Conservation (phyloP, 2,329 filamentous ascomycete genomes). For the Hypoxylon sp. region DNA sequence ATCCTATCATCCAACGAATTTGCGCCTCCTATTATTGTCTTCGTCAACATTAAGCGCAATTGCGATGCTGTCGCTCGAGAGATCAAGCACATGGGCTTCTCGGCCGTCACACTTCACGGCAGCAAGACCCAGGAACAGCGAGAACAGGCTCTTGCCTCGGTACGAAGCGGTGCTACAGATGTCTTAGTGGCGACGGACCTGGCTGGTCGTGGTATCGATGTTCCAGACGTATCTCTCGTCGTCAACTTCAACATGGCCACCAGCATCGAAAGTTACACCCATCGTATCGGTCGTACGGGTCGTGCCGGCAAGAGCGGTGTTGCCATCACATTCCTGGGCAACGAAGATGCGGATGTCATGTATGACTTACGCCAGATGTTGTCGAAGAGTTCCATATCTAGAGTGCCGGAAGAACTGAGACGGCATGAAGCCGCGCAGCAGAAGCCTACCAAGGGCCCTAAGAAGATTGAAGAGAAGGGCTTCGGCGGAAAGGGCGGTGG, state of each 20-base stretch:
- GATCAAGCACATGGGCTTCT: slow-evolving; percentile 94
- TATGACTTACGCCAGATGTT: slow-evolving; percentile 98
- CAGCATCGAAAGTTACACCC: slow-evolving; percentile 94
- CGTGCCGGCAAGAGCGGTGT: slow-evolving; percentile 97
- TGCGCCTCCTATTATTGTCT: slow-evolving; percentile 93
- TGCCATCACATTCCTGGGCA: slow-evolving; percentile 93
- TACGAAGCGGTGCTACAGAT: slow-evolving; percentile 84
- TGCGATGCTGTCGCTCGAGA: slow-evolving; percentile 95
- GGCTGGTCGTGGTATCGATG: slow-evolving; percentile 97
- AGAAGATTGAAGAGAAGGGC: slow-evolving; percentile 50
- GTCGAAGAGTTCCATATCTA: slow-evolving; percentile 87
- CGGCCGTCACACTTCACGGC: slow-evolving; percentile 90
- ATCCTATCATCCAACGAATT: slow-evolving; percentile 87
- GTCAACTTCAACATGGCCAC: slow-evolving; percentile 99
- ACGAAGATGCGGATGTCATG: slow-evolving; percentile 89
- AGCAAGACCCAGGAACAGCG: slow-evolving; percentile 98
- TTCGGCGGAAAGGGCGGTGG: slow-evolving; percentile 39
- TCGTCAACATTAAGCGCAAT: slow-evolving; percentile 99
- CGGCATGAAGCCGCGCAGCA: slow-evolving; percentile 94
- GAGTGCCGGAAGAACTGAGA: slow-evolving; percentile 90
- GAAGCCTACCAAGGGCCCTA: slow-evolving; percentile 68
- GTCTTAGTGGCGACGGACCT: slow-evolving; percentile 96
- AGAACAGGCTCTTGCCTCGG: slow-evolving; percentile 89
- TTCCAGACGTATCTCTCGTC: slow-evolving; percentile 92
- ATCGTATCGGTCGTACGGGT: slow-evolving; percentile 96